These are phyloP conservation scores for Pseudogymnoascus sp. DNA, from an alignment of 2,329 filamentous ascomycete genomes.

Conservation along the genomic window DNA sequence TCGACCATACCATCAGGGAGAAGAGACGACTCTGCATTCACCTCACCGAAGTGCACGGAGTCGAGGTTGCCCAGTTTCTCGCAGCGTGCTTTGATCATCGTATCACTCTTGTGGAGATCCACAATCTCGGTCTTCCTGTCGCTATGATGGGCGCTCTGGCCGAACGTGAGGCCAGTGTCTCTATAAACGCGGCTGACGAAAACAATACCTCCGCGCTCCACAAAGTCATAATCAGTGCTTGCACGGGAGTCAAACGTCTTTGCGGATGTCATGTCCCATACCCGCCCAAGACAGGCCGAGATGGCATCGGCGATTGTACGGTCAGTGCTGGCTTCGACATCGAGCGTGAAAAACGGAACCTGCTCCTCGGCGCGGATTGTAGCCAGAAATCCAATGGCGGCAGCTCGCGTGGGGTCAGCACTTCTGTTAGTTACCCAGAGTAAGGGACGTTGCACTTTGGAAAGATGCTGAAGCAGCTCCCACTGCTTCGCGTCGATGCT, in stretches of 20 bases:
- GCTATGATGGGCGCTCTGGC: conserved; percentile 4
- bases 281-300: background rate
- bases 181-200: conserved; percentile 22
- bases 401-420: background rate
- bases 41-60: background rate
- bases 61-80: conserved; percentile 8
- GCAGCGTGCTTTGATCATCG: background rate
- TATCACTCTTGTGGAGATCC: conserved; percentile 10
- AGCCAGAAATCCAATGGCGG: conserved; percentile 4
- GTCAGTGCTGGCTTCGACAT: conserved; percentile 9
- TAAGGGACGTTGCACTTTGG: background rate
- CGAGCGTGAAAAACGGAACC: conserved; percentile 12
- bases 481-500: conserved; percentile 3
- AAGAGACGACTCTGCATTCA: background rate
- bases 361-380: conserved; percentile 15
- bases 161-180: conserved; percentile 19
- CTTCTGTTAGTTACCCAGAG: conserved; percentile 12
- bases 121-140: background rate
- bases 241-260: background rate
- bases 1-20: background rate
- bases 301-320: background rate
- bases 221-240: conserved; percentile 23
- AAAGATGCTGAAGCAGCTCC: conserved; percentile 6
- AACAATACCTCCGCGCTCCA: conserved; percentile 24
- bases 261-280: background rate